phyloP scores from a whole-genome alignment of 257 asterid species.

The Jacaranda copaia region DNA sequence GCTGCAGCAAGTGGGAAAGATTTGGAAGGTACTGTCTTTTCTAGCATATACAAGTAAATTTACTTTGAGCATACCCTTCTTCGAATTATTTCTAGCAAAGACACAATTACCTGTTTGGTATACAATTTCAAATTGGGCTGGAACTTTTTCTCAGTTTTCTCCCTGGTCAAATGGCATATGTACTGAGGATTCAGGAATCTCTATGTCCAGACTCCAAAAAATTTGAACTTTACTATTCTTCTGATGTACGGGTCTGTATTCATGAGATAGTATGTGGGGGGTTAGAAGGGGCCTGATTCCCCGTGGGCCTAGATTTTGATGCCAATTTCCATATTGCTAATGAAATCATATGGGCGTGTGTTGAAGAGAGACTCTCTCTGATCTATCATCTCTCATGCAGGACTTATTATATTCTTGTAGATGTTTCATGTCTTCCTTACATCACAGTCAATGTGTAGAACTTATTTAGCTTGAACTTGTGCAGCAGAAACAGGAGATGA shows the following conservation, averaged over 20 bases:
- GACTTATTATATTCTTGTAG: conserved; percentile 12
- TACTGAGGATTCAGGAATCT: conserved; percentile 11
- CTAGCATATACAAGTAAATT: background rate
- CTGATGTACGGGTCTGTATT: background rate
- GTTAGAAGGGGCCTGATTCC: too few species aligned
- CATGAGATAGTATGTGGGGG: too few species aligned
- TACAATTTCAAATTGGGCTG: background rate
- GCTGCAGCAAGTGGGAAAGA: conserved; percentile 99
- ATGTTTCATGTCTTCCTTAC: background rate
- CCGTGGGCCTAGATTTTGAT: too few species aligned
- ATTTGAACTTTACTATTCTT: background rate
- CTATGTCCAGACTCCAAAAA: background rate
- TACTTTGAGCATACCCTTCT: conserved; percentile 1
- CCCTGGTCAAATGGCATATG: conserved; percentile 5
- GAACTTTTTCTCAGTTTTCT: background rate
- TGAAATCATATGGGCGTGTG: background rate
- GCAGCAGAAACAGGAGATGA: conserved; percentile 94
- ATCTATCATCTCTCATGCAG: background rate
- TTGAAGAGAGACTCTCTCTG: background rate
- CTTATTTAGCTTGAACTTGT: conserved; percentile 33
- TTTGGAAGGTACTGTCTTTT: conserved; percentile 75
- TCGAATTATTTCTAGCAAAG: background rate
- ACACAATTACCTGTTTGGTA: background rate
- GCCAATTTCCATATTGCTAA: background rate
- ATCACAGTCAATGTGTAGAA: conserved; percentile 5